Conservation (phyloP, 305 asterid genomes). For the Rubia tinctorum region DNA sequence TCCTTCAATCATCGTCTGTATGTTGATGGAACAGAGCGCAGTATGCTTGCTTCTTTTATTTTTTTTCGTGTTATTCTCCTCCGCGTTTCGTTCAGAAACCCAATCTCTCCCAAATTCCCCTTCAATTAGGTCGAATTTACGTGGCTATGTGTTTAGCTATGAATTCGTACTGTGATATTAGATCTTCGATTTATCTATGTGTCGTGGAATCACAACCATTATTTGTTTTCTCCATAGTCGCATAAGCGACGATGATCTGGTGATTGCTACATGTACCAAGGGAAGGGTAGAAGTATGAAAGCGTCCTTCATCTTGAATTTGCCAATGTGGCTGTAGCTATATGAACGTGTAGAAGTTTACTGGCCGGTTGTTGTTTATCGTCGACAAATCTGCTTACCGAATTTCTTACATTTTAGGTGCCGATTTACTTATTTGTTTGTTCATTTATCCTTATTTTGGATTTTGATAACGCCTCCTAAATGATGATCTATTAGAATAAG, state of each 20-base stretch:
- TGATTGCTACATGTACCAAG: not conserved
- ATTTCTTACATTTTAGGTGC: not conserved
- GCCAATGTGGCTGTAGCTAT: not conserved
- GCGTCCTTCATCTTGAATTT: not conserved
- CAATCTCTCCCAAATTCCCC: constrained; percentile 60
- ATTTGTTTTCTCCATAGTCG: no score
- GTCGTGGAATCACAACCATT: not conserved
- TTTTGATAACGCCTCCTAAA: constrained; percentile 24
- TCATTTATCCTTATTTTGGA: not conserved
- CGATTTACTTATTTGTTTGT: not conserved
- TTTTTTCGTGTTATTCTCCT: no score
- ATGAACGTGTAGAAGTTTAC: not conserved
- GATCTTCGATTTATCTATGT: not conserved
- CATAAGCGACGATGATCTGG: not conserved
- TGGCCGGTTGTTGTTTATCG: not conserved
- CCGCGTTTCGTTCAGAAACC: constrained; percentile 18
- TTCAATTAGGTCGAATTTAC: constrained; percentile 16
- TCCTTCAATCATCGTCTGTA: not conserved
- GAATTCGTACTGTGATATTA: not conserved
- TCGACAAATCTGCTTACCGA: constrained; percentile 4
- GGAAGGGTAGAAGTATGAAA: not conserved
- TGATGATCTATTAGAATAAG: constrained; percentile 42
- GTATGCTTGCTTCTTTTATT: no score
- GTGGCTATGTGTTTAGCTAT: not conserved
- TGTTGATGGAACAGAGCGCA: not conserved